A percentile compares a stretch with the other conserved stretches of the same genome.
These are phyloP conservation scores for Gentiana straminea DNA, from an alignment of 257 asterid genomes.

Conservation along the genomic window DNA sequence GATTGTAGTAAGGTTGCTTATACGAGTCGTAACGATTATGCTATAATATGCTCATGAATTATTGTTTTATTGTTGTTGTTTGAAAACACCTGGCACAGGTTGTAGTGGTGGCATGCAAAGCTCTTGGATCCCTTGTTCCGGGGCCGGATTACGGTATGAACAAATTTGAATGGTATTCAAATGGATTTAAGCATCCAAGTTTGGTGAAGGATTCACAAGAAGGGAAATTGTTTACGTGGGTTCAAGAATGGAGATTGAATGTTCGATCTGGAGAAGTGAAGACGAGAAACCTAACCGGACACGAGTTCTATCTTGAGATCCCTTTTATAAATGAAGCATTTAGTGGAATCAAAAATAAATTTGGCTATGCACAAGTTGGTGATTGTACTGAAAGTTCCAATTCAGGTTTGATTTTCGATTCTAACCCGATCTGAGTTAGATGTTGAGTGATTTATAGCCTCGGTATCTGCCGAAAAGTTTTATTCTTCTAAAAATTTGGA, in stretches of 20 bases:
- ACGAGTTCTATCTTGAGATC: conserved; percentile 44
- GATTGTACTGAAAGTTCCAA: conserved; percentile 29
- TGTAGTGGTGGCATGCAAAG: conserved; percentile 42
- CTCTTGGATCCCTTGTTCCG: conserved; percentile 43
- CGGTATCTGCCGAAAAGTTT: not conserved
- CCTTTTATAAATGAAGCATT: conserved; percentile 47
- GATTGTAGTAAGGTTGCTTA: no score
- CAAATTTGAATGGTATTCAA: conserved; percentile 44
- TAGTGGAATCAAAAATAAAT: conserved; percentile 26
- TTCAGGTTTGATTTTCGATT: conserved; percentile 24
- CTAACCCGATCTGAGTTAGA: no score
- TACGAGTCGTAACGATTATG: no score
- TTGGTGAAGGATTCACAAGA: conserved; percentile 12
- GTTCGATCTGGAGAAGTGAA: conserved; percentile 35
- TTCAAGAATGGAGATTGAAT: conserved; percentile 61
- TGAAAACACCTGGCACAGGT: conserved; percentile 22
- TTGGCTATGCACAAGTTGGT: conserved; percentile 42
- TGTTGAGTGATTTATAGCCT: no score
- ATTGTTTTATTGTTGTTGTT: no score
- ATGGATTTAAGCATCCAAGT: conserved; percentile 24
- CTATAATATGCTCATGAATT: no score
- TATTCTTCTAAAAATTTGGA: not conserved
- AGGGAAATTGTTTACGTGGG: conserved; percentile 22
- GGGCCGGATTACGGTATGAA: conserved; percentile 54
- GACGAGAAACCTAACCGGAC: conserved; percentile 41